phyloP scores from a whole-genome alignment of 352 stramenopile genomes.

The Globisporangium okanoganense region DNA sequence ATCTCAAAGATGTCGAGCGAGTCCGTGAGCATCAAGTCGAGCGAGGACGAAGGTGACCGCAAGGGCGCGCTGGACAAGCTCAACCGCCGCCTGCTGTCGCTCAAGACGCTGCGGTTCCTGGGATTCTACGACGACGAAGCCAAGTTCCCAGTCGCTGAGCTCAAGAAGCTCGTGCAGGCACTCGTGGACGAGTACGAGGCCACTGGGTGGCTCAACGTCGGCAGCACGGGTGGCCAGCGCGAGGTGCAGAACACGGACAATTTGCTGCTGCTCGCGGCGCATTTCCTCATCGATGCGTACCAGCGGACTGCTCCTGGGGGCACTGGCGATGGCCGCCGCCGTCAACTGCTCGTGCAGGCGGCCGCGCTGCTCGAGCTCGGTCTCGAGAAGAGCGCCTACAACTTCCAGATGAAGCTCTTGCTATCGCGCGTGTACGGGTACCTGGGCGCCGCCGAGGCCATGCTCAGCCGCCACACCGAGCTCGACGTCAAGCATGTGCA shows the following conservation, averaged over 20 bases:
- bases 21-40: constrained; percentile 20
- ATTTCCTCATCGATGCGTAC: constrained; percentile 70
- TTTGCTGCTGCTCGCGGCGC: constrained; percentile 64
- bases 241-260: constrained; percentile 86
- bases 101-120: constrained; percentile 75
- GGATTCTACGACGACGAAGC: constrained; percentile 32
- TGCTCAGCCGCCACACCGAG: constrained; percentile 63
- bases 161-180: constrained; percentile 37
- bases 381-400: constrained; percentile 79
- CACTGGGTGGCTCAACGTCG: constrained; percentile 69
- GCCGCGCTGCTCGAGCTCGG: constrained; percentile 68
- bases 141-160: constrained; percentile 22
- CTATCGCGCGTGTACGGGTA: constrained; percentile 77
- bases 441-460: constrained; percentile 56
- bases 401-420: constrained; percentile 90
- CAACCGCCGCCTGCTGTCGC: constrained; percentile 50
- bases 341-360: constrained; percentile 45
- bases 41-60: constrained; percentile 16
- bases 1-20: constrained; percentile 34
- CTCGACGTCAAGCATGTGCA: constrained; percentile 87
- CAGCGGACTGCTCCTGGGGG: constrained; percentile 29
- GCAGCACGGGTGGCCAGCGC: constrained; percentile 64
- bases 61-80: constrained; percentile 47
- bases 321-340: constrained; percentile 12
- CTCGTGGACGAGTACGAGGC: constrained; percentile 68